Evolutionary conservation across 2,329 filamentous ascomycete genomes (phyloP), one percentile per base, ranked within the genome.

Genomic region (Helotiales sp.): DNA sequence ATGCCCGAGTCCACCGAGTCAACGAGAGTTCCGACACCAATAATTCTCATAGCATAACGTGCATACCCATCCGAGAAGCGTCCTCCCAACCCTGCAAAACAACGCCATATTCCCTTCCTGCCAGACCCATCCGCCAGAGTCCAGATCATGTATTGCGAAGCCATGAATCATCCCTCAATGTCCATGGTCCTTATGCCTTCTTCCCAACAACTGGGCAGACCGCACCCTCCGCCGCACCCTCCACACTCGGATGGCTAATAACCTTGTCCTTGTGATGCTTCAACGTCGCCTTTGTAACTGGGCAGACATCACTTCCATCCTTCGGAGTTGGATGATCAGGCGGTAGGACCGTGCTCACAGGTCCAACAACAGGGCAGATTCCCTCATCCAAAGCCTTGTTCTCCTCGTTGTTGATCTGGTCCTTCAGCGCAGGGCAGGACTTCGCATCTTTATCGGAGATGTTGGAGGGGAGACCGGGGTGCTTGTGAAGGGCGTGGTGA

Each of bases 191-290:
- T n/a, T n/a, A n/a, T n/a, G n/a, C n/a, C n/a, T n/a, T 44, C 46
- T 52, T 56, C 9, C 54, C 54, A 46, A 56, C 54, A 47, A 56
- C 54, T 17, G 54, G 54, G 29, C 54, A 56, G 17, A 56, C 53
- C 12, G 53, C 53, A 13, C 53, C 54, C 13, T 51, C 34, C 31
- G 47, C 47, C 2, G 48, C 54, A 17, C 22, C 48, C 24, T 51
- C 47, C n/a, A 56, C 48, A 46, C 33, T 46, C 12, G 54, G 54
- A 51, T 56, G 54, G 22, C 46, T 44, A 24, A 56, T 38, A 36
- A 56, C 54, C 38, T 56, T 56, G 7, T 34, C 54, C 24, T 52
- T n/a, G 30, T 56, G 54, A 52, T 51, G 34, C 48, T 52, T 56
- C 54, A 56, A 47, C n/a, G 24, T 52, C 29, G 54, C 54, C 47